Evolutionary conservation across 306 rosid genomes (phyloP), one percentile per base, ranked within the genome.

Genomic region (Prunus dulcis): DNA sequence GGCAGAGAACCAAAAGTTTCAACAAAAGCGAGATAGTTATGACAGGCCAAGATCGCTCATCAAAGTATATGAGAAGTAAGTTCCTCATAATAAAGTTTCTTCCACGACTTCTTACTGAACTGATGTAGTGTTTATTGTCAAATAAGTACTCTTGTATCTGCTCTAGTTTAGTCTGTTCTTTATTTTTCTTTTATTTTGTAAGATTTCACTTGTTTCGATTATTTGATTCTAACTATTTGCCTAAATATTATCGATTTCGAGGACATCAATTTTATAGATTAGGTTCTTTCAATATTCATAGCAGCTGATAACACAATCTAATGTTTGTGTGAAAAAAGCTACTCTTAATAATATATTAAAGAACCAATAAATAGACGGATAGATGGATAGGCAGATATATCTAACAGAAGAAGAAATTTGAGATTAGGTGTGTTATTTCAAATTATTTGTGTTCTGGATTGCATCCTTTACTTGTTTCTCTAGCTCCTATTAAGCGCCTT

Each of bases 31-130:
- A 75, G 68, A 71, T 67, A 79, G 71, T 55, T 83, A 82, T 85
- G 82, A 84, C 58, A 83, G 93, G 81, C 89, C 90, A 45, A 83
- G 32, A 62, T 87, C 96, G 8, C 86, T 74, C 64, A 19, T 86
- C 63, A 82, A 82, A 78, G 75, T 74, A 73, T 60, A 63, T 34
- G 84, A 81, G 72, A 81, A 87, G 93, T 86, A 87, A 82, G 96
- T 69, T 32, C 50, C 58, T 55, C 69, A 18, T 47, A 47, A 68
- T 27, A 25, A 63, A 50, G 78, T 51, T 53, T 67, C 63, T 73
- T 75, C 50, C 69, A 19, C 50, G 55, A 28, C 46, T 8, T 78
- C 68, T 18, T 73, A 62, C 45, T 81, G 63, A 76, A 45, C 62
- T 30, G 67, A 32, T 28, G 53, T 46, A 45, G 19, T 25, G 52